phyloP scores from a whole-genome alignment of 2,329 filamentous ascomycete species.

The Phyllosticta citrichinensis region DNA sequence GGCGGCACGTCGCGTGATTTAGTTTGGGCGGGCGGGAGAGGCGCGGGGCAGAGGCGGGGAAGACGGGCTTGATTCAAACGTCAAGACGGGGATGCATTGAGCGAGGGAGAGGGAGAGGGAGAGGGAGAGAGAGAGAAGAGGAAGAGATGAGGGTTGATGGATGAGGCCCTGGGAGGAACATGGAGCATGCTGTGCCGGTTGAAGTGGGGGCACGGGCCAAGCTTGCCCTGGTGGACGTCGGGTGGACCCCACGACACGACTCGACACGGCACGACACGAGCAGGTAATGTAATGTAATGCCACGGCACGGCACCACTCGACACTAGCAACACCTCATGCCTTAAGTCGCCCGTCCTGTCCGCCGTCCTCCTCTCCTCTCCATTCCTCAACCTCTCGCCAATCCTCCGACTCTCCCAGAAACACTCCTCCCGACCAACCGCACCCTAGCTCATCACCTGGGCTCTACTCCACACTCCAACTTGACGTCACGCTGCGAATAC shows the following conservation, averaged over 20 bases:
- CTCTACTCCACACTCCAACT: background rate
- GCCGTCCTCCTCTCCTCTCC: constrained; percentile 1
- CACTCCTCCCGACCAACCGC: constrained; percentile 15
- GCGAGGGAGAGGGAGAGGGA: background rate
- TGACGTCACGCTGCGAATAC: background rate
- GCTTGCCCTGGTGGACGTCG: too few relatives aligned
- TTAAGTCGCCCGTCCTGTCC: constrained; percentile 32
- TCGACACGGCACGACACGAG: background rate
- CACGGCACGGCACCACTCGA: too few relatives aligned
- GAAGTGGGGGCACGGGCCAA: background rate
- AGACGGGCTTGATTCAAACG: background rate
- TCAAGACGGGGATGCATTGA: background rate
- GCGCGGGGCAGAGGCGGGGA: background rate
- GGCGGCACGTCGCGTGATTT: background rate
- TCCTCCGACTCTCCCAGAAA: constrained; percentile 3
- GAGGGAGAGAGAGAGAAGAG: background rate
- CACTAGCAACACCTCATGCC: background rate
- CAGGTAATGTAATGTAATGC: too few relatives aligned
- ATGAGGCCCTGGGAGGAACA: too few relatives aligned
- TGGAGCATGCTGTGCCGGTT: too few relatives aligned
- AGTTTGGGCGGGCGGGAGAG: background rate
- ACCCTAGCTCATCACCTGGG: background rate
- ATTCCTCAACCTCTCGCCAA: constrained; percentile 9
- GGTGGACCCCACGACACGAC: too few relatives aligned
- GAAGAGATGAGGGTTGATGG: background rate